Evolutionary conservation across 805 yeast species (phyloP), one percentile per base, ranked within the genome.

Genomic region (Ogataea siamensis): DNA sequence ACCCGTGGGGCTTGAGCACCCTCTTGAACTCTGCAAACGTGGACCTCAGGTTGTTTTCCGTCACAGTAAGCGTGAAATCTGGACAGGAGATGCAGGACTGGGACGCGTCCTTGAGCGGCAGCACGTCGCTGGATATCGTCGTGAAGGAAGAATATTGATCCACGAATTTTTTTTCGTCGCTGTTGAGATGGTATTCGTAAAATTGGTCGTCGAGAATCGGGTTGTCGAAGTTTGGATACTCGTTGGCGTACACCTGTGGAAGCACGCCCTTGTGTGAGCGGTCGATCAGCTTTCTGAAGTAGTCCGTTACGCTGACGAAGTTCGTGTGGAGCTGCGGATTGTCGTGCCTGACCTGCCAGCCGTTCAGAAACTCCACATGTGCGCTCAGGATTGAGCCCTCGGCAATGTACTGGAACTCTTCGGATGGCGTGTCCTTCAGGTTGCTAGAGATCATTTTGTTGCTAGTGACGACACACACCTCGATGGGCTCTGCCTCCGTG

Each of bases 271-370:
- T 45, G 7, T 50, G 32, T 18, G 54, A 33, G 7, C 43, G 18
- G 40, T 62, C 66, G 12, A 45, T 45, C 11, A 62, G 31, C 4
- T 45, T 33, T 26, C 48, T 47, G 15, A 49, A 39, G 24, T 44
- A 43, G 36, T 51, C 51, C 1, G 59, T 45, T 15, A 59, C 28
- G 15, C 51, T 51, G 9, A 62, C 34, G n/a, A 56, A 47, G 40
- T 60, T 62, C 8, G 54, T 47, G 34, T 58, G 58, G 35, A 40
- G 28, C 1, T 46, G 32, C 9, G 55, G 53, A 27, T 55, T 54
- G 29, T 58, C 63, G 40, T 57, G 58, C 14, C 58, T 38, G 15
- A 57, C 21, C 35, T 58, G 55, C 66, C 65, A 61, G 3, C 64
- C 63, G 35, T 53, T 55, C n/a, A 61, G 43, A 29, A 58, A 55